Base-by-base conservation (phyloP, 352 stramenopile species). In the Thraustochytrium sp. region DNA sequence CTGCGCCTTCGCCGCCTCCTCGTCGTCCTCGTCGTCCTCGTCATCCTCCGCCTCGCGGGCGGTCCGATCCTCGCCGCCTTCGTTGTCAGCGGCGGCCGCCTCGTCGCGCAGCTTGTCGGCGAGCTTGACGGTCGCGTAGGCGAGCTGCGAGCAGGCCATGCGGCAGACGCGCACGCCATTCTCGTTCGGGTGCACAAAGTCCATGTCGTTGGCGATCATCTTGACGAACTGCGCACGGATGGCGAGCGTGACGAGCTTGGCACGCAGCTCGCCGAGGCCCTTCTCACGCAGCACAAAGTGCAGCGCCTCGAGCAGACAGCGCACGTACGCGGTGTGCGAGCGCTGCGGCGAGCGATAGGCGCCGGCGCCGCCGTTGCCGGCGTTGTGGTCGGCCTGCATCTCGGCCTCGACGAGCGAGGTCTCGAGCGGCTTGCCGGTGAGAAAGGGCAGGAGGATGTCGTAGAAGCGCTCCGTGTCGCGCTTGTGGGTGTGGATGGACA, bases 371-470 rank as follows among this genome's bases (percentile, higher is more conserved):
- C 1, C 68, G 3, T 29, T 44, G 11, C 26, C 9, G 23, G 48
- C 36, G 82, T 74, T 74, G 55, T 63, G 64, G 3, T 37, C 49
- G n/a, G 48, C 75, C 53, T 61, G n/a, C 68, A 80, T 63, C 40
- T 86, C 84, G 34, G 68, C 68, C 68, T 80, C 68, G 9, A 80
- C 68, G 13, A 80, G 49, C 18, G 48, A 65, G 13, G 74, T 59
- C 65, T 86, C 84, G 42, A 86, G 56, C 26, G 84, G 76, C 61
- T 86, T 85, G 29, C 84, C 84, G n/a, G 84, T 86, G 34, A 96
- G 90, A 90, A 93, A 96, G 40, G 92, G 92, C 23, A 96, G 74
- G 16, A 96, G 65, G 36, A 96, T 91, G 76, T 96, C 92, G 78
- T 96, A 96, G 38, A 96, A 86, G 26, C 64, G 44, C 29, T 82